Percentiles rank a stretch among this genome's conserved stretches.
Conservation (phyloP, 2,329 filamentous ascomycete species). For the Trichophyton rubrum region DNA sequence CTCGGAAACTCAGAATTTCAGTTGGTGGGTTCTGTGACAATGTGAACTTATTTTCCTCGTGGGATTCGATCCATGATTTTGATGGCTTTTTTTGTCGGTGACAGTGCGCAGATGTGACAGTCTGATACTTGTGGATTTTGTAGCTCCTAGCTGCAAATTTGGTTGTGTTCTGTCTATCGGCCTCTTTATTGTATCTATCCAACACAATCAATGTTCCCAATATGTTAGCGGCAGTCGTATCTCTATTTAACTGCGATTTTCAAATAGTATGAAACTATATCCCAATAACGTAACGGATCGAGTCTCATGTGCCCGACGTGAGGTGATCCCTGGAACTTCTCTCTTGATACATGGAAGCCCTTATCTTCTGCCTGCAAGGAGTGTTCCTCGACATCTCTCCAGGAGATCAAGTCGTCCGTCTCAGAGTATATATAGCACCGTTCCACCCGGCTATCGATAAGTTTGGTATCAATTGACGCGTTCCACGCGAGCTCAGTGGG, state of each 20-base stretch:
- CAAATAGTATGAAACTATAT: constrained; percentile 18
- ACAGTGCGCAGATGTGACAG: too few species aligned
- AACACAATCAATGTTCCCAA: neutral
- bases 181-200: too few species aligned
- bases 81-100: too few species aligned
- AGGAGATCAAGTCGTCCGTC: constrained; percentile 26
- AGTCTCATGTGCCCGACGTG: constrained; percentile 32
- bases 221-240: neutral
- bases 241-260: constrained; percentile 3
- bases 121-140: too few species aligned
- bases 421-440: constrained; percentile 33
- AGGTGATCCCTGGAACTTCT: constrained; percentile 25
- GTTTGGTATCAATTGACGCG: constrained; percentile 22
- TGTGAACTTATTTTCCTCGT: too few species aligned
- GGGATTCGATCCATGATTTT: too few species aligned
- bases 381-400: constrained; percentile 28
- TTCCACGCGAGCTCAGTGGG: constrained; percentile 19
- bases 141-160: too few species aligned
- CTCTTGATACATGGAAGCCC: constrained; percentile 24
- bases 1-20: too few species aligned
- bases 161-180: too few species aligned
- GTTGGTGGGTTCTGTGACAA: too few species aligned
- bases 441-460: constrained; percentile 11
- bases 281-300: constrained; percentile 30
- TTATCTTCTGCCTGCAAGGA: constrained; percentile 21